phyloP scores from a whole-genome alignment of 148 eudicot genomes.

The Linanthus parryae region DNA sequence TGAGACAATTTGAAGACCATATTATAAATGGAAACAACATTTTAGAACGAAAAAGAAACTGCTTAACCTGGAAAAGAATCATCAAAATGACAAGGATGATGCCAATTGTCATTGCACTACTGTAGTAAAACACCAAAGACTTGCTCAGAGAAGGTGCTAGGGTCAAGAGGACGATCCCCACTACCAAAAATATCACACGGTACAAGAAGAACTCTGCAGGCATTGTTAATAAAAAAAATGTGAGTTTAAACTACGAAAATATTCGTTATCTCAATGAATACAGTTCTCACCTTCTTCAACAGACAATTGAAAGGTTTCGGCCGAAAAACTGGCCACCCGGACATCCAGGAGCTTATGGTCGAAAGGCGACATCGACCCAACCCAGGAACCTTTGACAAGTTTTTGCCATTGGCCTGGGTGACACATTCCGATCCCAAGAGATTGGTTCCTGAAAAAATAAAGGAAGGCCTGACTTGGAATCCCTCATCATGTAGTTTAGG shows the following conservation, averaged over 20 bases:
- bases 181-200: constrained; percentile 55
- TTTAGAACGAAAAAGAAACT: not conserved
- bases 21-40: not conserved
- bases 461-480: no score
- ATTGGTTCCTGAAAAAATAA: constrained; percentile 50
- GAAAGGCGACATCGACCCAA: constrained; percentile 78
- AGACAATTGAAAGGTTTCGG: constrained; percentile 43
- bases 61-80: constrained; percentile 80
- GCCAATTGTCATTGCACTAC: constrained; percentile 88
- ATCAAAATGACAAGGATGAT: constrained; percentile 73
- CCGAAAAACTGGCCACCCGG: constrained; percentile 42
- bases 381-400: constrained; percentile 64
- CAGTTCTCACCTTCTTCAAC: constrained; percentile 58
- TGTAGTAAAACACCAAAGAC: constrained; percentile 78
- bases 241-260: not conserved
- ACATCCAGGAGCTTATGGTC: constrained; percentile 77
- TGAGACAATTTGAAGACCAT: no score
- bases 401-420: constrained; percentile 74
- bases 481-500: not conserved
- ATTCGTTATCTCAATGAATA: not conserved
- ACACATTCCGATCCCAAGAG: constrained; percentile 89
- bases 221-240: not conserved
- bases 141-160: constrained; percentile 70
- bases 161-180: constrained; percentile 49
- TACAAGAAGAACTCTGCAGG: constrained; percentile 58